Percentiles rank a stretch among this genome's conserved stretches.
Evolutionary conservation across 352 stramenopile genomes (phyloP).

Genomic region (Phytophthora sp.): DNA sequence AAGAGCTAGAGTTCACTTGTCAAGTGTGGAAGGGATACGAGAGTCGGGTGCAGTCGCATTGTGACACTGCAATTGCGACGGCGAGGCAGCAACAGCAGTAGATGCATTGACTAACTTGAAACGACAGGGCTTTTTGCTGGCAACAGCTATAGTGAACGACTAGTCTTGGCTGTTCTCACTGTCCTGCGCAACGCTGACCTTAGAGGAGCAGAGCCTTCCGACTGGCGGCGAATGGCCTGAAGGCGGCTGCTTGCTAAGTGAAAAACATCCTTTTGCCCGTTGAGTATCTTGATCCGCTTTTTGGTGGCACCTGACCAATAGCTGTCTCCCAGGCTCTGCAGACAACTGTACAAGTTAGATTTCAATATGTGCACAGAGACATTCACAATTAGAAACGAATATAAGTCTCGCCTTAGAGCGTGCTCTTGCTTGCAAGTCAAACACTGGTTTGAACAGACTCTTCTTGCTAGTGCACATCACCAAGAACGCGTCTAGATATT

Average conservation of each 20-base stretch:
- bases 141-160: too few species aligned
- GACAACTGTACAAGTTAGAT: too few species aligned
- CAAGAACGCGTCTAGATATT: constrained; percentile 52
- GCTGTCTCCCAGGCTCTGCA: constrained; percentile 38
- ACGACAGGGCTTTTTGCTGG: too few species aligned
- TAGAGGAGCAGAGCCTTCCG: not conserved
- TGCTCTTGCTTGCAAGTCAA: constrained; percentile 45
- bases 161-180: too few species aligned
- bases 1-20: constrained; percentile 74
- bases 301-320: constrained; percentile 50
- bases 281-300: constrained; percentile 33
- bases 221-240: constrained; percentile 7
- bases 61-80: constrained; percentile 37
- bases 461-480: constrained; percentile 44
- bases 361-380: too few species aligned
- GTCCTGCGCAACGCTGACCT: too few species aligned
- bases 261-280: constrained; percentile 34
- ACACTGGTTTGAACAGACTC: constrained; percentile 47
- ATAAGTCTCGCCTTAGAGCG: constrained; percentile 13
- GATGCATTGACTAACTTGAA: too few species aligned
- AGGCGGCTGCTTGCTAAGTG: constrained; percentile 17
- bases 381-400: too few species aligned
- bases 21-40: constrained; percentile 88
- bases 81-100: constrained; percentile 15
- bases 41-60: constrained; percentile 81